These are phyloP conservation scores for Lasiosphaeriaceae sp. DNA, from an alignment of 495 filamentous ascomycete genomes.

Conservation along the genomic window DNA sequence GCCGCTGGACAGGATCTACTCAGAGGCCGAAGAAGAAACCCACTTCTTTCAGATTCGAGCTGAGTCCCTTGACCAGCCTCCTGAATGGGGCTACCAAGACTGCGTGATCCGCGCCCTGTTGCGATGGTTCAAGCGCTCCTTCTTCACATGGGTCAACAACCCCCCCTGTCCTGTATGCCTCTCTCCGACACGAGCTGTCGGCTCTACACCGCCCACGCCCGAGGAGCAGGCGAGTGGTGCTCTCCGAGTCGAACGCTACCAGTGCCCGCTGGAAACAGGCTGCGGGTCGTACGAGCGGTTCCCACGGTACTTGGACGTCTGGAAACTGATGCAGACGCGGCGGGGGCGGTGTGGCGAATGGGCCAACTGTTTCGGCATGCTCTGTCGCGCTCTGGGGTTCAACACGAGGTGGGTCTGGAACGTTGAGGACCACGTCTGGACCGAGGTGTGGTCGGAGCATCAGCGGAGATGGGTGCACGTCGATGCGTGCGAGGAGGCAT, in stretches of 20 bases:
- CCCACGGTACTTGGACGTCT: constrained; percentile 92
- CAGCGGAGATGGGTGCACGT: constrained; percentile 93
- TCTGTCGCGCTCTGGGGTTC: constrained; percentile 86
- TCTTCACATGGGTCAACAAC: constrained; percentile 97
- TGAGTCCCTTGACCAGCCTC: constrained; percentile 68
- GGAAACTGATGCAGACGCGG: constrained; percentile 80
- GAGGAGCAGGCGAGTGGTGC: constrained; percentile 88
- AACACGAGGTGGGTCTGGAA: constrained; percentile 99
- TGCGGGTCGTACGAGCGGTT: constrained; percentile 84
- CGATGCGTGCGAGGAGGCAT: constrained; percentile 89
- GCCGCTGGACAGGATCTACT: constrained; percentile 84
- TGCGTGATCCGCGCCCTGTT: constrained; percentile 89
- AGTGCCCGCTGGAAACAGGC: constrained; percentile 63
- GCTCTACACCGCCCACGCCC: constrained; percentile 75
- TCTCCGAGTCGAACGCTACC: constrained; percentile 83
- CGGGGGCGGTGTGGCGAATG: constrained; percentile 89
- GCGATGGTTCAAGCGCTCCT: constrained; percentile 91
- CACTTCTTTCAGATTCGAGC: constrained; percentile 83
- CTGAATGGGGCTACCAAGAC: constrained; percentile 98
- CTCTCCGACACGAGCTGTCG: constrained; percentile 73
- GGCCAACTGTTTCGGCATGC: constrained; percentile 98
- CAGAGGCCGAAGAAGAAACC: constrained; percentile 88
- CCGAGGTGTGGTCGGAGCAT: constrained; percentile 95
- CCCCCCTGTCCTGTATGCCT: constrained; percentile 76
- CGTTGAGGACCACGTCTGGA: constrained; percentile 95